Base-by-base conservation (phyloP, 2,329 filamentous ascomycete genomes). In the Trichoderma simmonsii region DNA sequence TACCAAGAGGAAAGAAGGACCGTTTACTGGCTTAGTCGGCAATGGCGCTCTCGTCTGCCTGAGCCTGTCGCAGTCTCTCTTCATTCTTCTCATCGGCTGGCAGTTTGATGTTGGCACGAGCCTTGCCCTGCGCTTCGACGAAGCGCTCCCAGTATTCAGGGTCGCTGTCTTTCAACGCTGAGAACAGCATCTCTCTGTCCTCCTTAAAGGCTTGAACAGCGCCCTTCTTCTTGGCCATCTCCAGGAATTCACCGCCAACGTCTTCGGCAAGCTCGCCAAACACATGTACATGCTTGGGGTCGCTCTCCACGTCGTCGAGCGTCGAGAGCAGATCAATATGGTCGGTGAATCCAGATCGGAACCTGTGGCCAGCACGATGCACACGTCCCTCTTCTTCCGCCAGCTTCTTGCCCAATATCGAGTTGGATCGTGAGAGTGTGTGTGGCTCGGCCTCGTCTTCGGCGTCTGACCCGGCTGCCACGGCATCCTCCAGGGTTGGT, bases 91-190 rank as follows among this genome's bases (percentile, higher is more conserved):
- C 75, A 68, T 73, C 72, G 6, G 36, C 70, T 14, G 68, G 75
- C 57, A 81, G 77, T 30, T 76, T 82, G 24, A 87, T 84, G 75
- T 90, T 90, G 12, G 85, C 86, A 71, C 85, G 82, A 6, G 88
- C 86, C 80, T 89, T 89, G 76, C 87, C 83, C 80, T 90, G 89
- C 48, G 86, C 84, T 80, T 91, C 88, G 28, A 87, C 85, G 77
- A 94, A 89, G 8, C 82, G 81, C 64, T 87, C 86, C 87, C 92
- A 89, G 79, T 92, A 86, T 73, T 90, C 88, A 0, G 90, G 89
- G 74, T 94, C 92, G 32, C 87, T 86, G 6, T 88, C 88, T 21
- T 88, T 84, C 74, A 91, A 77, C 64, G 80, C 77, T 73, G 82
- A 81, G 54, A 86, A 78, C 24, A 90, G 83, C 67, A 86, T 78